Evolutionary conservation across 2,329 filamentous ascomycete genomes (phyloP), one percentile per base, ranked within the genome.

Genomic region (Diaporthe capsici): DNA sequence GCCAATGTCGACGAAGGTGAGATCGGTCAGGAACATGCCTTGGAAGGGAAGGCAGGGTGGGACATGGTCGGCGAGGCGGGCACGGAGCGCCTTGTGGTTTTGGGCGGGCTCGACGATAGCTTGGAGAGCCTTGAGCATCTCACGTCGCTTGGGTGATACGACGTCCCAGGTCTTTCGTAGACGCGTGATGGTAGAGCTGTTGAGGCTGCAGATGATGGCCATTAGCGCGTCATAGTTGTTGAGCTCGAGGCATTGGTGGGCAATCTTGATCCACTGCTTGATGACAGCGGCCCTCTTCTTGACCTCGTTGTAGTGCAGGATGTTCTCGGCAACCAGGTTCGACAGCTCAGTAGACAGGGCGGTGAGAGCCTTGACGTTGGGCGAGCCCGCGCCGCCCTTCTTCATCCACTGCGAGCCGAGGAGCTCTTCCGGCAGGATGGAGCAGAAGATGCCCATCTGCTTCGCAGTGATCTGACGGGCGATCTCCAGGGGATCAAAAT

Each of bases 211-310:
- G 81, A 98, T 95, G 80, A 99, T 98, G 10, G 97, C 95, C 95
- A 98, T 98, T 15, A 99, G 87, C 0, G 95, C 95, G 82, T 99
- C 96, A 80, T 98, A 99, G 85, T 99, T 99, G 86, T 97, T 94
- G 37, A 98, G 89, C 81, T 97, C 94, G 7, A 97, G 87, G 79
- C 95, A 98, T 80, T 94, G 94, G 80, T 94, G 90, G 0, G 95
- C 95, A 79, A 98, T 92, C 88, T 98, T 99, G 83, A 98, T 94
- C 97, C 97, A 99, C 80, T 98, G 96, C 87, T 99, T 98, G 86
- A 99, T 97, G 71, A 95, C 91, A 2, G 90, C 87, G 0, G 97
- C 96, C 37, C 97, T 92, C 87, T 96, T 98, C 90, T 98, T 98
- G 37, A 94, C 92, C 82, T 98, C 97, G n/a, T 94, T 90, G 75